Evolutionary conservation across 805 yeast species (phyloP), one percentile per base, ranked within the genome.

Genomic region (Myxozyma vanderwaltii): DNA sequence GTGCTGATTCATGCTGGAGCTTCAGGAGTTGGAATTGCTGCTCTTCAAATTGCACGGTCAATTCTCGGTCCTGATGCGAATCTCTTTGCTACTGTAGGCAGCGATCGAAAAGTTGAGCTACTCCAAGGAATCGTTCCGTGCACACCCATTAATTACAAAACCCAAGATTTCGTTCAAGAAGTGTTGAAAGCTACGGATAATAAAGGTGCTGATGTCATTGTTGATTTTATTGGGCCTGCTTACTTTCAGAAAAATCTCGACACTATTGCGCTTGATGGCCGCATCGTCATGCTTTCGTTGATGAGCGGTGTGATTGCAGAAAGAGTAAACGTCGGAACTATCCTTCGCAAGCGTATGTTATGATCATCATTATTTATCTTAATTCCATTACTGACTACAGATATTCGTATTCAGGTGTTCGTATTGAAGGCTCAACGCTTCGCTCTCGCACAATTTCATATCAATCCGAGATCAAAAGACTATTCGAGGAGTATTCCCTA

Each of bases 1-100:
- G 63, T 75, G 13, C 63, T 73, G 41, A 64, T 76, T 29, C 76
- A 69, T 56, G 74, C 72, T 27, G 77, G 77, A 0, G 71, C 75
- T 27, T 67, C 71, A 8, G 69, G 70, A 0, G 69, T 70, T 1
- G 77, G 77, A 1, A 63, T 72, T n/a, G 75, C 74, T 6, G 68
- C 70, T 6, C 65, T 72, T n/a, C 76, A 74, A 58, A 63, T 75
- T 21, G 76, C 76, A n/a, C 26, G 68, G 4, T 40, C 52, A n/a
- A 17, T 60, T 3, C 61, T 72, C 0, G 76, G 75, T 0, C 74
- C 76, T 41, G 65, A 73, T 0, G 68, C 70, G 4, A 39, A 31
- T 27, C 67, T 75, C 3, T 74, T 70, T 48, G 71, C 75, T 4
- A 70, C 75, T 0, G 74, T 70, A 0, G 72, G 74, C 6, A 38